Base-by-base conservation (phyloP, 148 eudicot species). In the Camellia lanceoleosa region DNA sequence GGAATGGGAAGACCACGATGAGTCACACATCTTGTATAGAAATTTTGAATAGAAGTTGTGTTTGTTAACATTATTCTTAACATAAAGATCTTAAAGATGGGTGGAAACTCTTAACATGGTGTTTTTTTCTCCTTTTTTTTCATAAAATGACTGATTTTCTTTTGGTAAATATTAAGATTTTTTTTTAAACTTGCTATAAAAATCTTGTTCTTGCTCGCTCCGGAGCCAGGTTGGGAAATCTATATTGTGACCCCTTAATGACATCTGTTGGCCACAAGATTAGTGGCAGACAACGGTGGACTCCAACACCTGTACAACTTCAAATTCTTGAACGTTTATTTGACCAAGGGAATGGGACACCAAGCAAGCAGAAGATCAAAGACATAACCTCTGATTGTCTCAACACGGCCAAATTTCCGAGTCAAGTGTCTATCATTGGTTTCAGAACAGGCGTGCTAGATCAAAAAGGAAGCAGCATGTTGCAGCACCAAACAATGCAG, bases 371-470 rank as follows among this genome's bases (percentile, higher is more conserved):
- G 89, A 94, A 92, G 91, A 92, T 92, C 83, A 91, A 94, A 79
- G 98, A 94, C 42, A 94, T 92, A 74, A 91, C 97, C 43, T 77
- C 84, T 18, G 97, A 94, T 52, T 94, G 76, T 86, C 92, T 72
- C 98, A 89, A 76, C 97, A 92, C 60, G 98, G 98, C 41, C 97
- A 91, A 84, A 94, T 94, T 65, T 92, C 94, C 1, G 97, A 92
- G 80, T 92, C 98, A 43, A 94, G 92, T 81, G 98, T 94, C 81
- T 94, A 94, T 80, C 92, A 94, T 82, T 94, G 98, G 98, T 94
- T 94, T 82, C 98, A 94, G 73, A 94, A 94, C 73, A 86, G 98
- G 89, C 94, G 98, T 30, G 98, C 98, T 76, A 85, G 98, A 82
- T 94, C 97, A 41, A 94, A 92, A 74, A 82, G 98, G 78, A 94